A percentile compares a stretch with the other conserved stretches of the same genome.
phyloP scores from a whole-genome alignment of 2,329 filamentous ascomycete genomes.

The Xylaria multiplex region DNA sequence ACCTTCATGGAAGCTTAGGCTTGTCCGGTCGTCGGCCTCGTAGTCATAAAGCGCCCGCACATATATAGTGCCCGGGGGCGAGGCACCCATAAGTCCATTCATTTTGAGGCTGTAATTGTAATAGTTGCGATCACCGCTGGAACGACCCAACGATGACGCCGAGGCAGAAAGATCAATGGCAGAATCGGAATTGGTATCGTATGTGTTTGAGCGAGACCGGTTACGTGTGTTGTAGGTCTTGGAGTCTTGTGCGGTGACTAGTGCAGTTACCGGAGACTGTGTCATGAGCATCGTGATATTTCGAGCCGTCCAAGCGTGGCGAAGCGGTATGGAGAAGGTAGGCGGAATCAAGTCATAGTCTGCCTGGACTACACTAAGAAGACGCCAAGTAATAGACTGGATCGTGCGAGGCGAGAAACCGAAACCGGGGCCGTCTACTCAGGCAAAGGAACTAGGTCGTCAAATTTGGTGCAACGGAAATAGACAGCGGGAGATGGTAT shows the following conservation, averaged over 20 bases:
- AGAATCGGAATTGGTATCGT: constrained; percentile 47
- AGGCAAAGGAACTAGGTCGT: constrained; percentile 6
- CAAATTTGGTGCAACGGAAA: constrained; percentile 11
- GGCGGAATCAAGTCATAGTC: constrained; percentile 47
- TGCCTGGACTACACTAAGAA: constrained; percentile 32
- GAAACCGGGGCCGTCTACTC: constrained; percentile 28
- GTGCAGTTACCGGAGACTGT: constrained; percentile 58
- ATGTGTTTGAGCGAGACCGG: constrained; percentile 47
- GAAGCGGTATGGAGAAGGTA: constrained; percentile 34
- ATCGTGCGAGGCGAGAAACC: constrained; percentile 32
- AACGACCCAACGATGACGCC: constrained; percentile 49
- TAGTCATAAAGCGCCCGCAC: constrained; percentile 98
- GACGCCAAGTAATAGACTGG: constrained; percentile 26
- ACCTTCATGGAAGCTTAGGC: constrained; percentile 94
- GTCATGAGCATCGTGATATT: constrained; percentile 65
- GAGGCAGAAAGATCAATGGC: constrained; percentile 48
- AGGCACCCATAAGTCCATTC: constrained; percentile 70
- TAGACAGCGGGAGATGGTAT: constrained; percentile 2
- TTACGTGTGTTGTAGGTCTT: constrained; percentile 51
- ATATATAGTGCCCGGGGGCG: constrained; percentile 78
- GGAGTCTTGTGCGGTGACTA: constrained; percentile 56
- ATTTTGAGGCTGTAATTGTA: constrained; percentile 55
- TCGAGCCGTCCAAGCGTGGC: constrained; percentile 40
- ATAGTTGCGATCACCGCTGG: constrained; percentile 49
- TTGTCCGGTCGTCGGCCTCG: constrained; percentile 95